Evolutionary conservation across 345 rosid genomes (phyloP), one percentile per base, ranked within the genome.

Genomic region (Acer saccharum): DNA sequence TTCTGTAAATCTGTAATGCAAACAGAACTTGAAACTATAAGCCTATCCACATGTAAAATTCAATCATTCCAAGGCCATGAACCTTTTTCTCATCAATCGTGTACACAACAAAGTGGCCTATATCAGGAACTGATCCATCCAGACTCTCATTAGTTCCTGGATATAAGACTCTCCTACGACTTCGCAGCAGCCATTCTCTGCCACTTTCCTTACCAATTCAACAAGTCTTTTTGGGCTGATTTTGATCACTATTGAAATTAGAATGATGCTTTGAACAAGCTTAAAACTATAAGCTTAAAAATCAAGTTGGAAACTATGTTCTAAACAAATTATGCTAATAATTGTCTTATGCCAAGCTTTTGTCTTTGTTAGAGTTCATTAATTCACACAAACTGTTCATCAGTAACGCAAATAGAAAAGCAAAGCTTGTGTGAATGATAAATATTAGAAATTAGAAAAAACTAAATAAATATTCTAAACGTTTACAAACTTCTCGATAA

Each of bases 181-280:
- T 29, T 39, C 17, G 23, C 3, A 25, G 78, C 60, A 0, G 74
- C 83, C 54, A 75, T 16, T 69, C 32, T 72, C 66, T 77, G 74
- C 83, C 79, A 77, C 32, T 29, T 29, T 29, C 32, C 72, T 60
- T 4, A 77, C 79, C 61, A 79, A 46, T 68, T 66, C 43, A 14
- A 71, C 44, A 25, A 79, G 55, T 41, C 50, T 29, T 29, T 29
- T 29, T 29, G 32, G 32, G 32, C 32, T 29, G 32, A 29, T 29
- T 29, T 29, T 29, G 21, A 20, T 76, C 18, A 54, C 12, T 13
- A 44, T 44, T 44, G 13, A 44, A 44, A 44, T 44, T 44, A 71
- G 65, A 65, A 16, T 9, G 67, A 54, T 2, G 6, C 21, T 64
- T 43, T 29, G 7, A 35, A 20, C 11, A 29, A 29, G 32, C 32